Evolutionary conservation across 1,284 basidiomycete species (phyloP).

Genomic region (Ustilago cynodontis): DNA sequence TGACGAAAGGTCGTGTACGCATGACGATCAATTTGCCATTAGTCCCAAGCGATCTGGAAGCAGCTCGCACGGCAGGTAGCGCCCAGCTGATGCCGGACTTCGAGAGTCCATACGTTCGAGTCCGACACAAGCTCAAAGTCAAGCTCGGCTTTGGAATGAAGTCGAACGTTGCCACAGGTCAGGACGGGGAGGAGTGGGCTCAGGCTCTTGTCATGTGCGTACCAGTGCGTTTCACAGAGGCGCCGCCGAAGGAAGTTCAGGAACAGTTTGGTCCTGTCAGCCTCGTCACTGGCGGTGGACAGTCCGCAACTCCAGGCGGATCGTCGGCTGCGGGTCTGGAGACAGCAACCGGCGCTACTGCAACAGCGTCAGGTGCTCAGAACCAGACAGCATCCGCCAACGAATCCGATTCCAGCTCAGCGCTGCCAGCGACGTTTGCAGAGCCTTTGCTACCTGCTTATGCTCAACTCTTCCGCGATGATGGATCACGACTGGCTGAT

Average conservation of each 20-base stretch:
- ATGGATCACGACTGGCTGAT: constrained; percentile 67
- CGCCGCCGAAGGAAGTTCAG: constrained; percentile 64
- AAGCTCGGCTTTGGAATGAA: constrained; percentile 67
- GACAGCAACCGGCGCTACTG: background rate
- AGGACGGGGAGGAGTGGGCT: constrained; percentile 55
- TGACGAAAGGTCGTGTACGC: constrained; percentile 61
- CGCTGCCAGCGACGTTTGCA: constrained; percentile 18
- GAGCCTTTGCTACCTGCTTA: constrained; percentile 66
- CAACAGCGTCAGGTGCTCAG: background rate
- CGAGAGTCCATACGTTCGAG: constrained; percentile 65
- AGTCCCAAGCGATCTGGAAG: constrained; percentile 43
- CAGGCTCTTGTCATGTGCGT: constrained; percentile 69
- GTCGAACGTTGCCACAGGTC: constrained; percentile 23
- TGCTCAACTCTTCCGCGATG: constrained; percentile 68
- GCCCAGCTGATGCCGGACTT: constrained; percentile 66
- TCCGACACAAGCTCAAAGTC: constrained; percentile 69
- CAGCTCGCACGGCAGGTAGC: constrained; percentile 42
- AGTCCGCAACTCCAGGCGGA: background rate
- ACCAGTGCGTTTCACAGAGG: constrained; percentile 68
- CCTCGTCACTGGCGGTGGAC: background rate
- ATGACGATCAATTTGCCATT: constrained; percentile 69
- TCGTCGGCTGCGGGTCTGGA: background rate
- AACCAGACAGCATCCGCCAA: background rate
- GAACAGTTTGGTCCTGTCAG: constrained; percentile 62
- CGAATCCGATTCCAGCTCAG: background rate